Evolutionary conservation across 2,329 filamentous ascomycete species (phyloP), one percentile per base, ranked within the genome.

Genomic region (Fusarium hainanense): DNA sequence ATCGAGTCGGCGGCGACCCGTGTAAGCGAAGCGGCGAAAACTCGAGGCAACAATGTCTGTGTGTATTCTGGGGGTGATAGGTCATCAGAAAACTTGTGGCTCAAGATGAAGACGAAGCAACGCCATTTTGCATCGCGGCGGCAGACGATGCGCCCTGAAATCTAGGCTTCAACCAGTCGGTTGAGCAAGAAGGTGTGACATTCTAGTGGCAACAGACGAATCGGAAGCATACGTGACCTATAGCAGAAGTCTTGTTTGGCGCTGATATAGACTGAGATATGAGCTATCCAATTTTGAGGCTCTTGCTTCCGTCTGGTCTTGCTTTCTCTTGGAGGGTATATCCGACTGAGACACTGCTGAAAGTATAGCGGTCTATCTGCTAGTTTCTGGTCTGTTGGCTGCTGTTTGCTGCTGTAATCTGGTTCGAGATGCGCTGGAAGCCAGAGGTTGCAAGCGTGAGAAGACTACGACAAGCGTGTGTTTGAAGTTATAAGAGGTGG

Each of bases 401-500:
- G 37, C n/a, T 55, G 46, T 55, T 54, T 59, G 41, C 27, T 47
- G 63, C 63, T 66, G 52, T 57, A 32, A 42, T 55, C 52, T 62
- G 54, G 48, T 57, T 41, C 48, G 43, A 61, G 54, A 41, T 55
- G 55, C 47, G 51, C 54, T 68, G 62, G 34, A 67, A 46, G 58
- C 44, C 30, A 66, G 51, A 60, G 52, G 54, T 65, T 60, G 54
- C 58, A 59, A 57, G 60, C 44, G 54, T 62, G 40, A 56, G 60
- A 58, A 59, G 58, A 62, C 60, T 63, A 69, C 61, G 61, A 64
- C 67, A 63, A 69, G 68, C 66, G 63, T 48, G 70, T 75, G 74
- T 76, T 75, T 76, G 74, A 76, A 70, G 71, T 74, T 73, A 59
- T 50, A 67, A 60, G 69, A 67, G 69, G 66, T 59, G 68, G 55